These are phyloP conservation scores for Colletotrichum abscissum DNA, from an alignment of 2,329 filamentous ascomycete genomes.

Conservation along the genomic window DNA sequence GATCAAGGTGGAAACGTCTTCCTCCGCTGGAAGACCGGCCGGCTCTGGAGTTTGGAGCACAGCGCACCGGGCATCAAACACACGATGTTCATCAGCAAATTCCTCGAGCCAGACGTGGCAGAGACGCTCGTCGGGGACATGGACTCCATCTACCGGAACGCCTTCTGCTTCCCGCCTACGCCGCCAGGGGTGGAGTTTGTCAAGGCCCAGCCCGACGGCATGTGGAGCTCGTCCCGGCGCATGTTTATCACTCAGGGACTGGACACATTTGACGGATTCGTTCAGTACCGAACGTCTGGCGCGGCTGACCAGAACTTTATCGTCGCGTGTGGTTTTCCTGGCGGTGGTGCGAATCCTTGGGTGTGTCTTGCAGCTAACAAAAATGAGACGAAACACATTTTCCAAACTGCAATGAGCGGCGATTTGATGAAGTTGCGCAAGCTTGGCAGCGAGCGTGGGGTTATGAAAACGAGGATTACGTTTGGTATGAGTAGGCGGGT, in stretches of 20 bases:
- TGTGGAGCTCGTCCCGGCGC: background rate
- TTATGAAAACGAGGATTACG: background rate
- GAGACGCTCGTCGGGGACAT: background rate
- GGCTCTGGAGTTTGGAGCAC: background rate
- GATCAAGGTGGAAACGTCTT: slow-evolving; percentile 1
- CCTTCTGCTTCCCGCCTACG: background rate
- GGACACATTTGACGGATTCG: background rate
- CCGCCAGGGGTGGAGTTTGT: background rate
- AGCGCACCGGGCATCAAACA: background rate
- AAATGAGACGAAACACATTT: background rate
- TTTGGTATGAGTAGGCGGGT: background rate
- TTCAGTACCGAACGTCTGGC: background rate
- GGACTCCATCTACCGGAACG: background rate
- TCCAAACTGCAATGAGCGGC: background rate
- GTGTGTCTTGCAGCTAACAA: background rate
- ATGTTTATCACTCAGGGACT: background rate
- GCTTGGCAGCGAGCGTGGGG: background rate
- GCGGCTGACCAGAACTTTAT: background rate
- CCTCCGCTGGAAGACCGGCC: background rate
- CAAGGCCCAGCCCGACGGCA: background rate
- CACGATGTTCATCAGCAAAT: background rate
- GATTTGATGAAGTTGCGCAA: background rate
- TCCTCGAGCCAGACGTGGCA: background rate
- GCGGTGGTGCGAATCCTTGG: background rate
- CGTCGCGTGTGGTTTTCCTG: background rate